Base-by-base conservation (phyloP, 1,139 yeast species). In the Pneumocystis canis region DNA sequence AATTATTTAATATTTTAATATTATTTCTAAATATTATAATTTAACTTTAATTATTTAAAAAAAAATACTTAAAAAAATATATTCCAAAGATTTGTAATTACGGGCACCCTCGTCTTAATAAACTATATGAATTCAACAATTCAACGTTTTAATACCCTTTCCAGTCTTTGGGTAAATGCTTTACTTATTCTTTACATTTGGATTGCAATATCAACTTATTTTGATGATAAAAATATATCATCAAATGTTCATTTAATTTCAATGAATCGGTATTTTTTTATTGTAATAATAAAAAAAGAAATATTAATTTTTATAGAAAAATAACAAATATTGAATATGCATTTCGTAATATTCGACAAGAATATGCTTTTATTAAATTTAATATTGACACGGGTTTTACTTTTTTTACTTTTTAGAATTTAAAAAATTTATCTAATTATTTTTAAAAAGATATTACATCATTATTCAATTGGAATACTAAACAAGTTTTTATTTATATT, bases 381-480 rank as follows among this genome's bases (percentile, higher is more conserved):
- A 96, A 89, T 72, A 76, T 92, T 64, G 82, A 82, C 9, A 80
- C 77, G 3, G 71, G 54, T 47, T 20, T 9, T 6, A 9, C 11
- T 41, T 41, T 41, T 18, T 14, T n/a, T 41, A 7, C 5, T n/a
- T 18, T 40, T 7, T 7, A 5, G 20, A 4, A 18, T n/a, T 7
- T 5, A 40, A 18, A 5, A 18, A 18, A 18, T 39, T n/a, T 40
- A n/a, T 40, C 7, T 20, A 41, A 6, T 20, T 25, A 1, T 16
- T 4, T 35, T 53, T 63, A 41, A 20, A 61, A 80, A 2, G 89
- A 85, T 69, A 73, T 92, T 69, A 73, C 86, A 0, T 84, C 89
- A 1, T 78, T 92, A 64, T 90, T 90, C 80, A 89, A 87, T 73
- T 92, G 97, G 97, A 92, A 92, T 75, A 92, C 98, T 14, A 92